Evolutionary conservation across 192 early-diverging fungal species (phyloP), one percentile per base, ranked within the genome.

Genomic region (Coemansia sp.): DNA sequence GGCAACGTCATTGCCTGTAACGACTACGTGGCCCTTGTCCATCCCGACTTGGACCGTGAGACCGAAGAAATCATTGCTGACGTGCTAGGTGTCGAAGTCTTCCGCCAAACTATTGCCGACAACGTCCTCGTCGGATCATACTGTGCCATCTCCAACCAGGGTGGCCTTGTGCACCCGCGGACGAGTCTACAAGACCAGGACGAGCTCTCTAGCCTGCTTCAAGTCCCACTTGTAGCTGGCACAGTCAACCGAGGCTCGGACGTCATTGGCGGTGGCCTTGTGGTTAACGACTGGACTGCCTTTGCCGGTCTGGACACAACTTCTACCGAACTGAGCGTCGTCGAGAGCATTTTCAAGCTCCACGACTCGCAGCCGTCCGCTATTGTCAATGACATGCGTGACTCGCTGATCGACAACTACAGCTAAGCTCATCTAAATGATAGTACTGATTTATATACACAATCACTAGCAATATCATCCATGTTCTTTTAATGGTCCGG

Each of bases 1-100:
- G 97, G 97, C 52, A 99, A 99, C 83, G 97, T 99, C 19, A 96
- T 99, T 87, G 95, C 95, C 21, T 99, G 97, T 87, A 99, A 99
- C 77, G 97, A 99, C 77, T 97, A 99, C 75, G 96, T 97, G 38
- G 97, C 97, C 3, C 88, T 99, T 32, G 95, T 98, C 21, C 97
- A 99, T 74, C 97, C 97, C 19, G 97, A 99, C 77, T 89, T 99
- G 62, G 97, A 99, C 82, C 86, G 94, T 57, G 97, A 99, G 75
- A 99, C 97, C 14, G 96, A 99, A 77, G 97, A 99, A 75, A 98
- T 99, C 67, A 98, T 99, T 85, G 94, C 94, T 44, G 97, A 99
- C 82, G 93, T 93, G n/a, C 87, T 99, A 30, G 89, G 92, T 61
- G 97, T 99, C 38, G 97, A 99, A 77, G 97, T 99, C 10, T 99